These are phyloP conservation scores for Neonectria coccinea DNA, from an alignment of 2,329 filamentous ascomycete genomes.

Conservation along the genomic window DNA sequence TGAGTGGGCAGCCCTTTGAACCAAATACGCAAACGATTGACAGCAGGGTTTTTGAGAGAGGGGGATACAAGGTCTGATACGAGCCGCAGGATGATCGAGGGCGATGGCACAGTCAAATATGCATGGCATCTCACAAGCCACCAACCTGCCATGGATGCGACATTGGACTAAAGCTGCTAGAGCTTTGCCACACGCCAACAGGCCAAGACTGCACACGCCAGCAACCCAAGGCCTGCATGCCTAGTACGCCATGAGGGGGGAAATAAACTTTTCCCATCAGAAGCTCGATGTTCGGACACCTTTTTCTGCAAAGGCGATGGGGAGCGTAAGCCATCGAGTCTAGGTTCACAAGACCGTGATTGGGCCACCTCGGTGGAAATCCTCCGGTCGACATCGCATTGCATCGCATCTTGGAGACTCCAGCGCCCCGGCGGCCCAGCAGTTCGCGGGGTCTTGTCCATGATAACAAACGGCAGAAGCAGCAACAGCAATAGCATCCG, in stretches of 20 bases:
- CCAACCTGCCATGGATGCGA: slow-evolving; percentile 20
- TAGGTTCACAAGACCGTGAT: slow-evolving; percentile 4
- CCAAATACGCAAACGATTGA: slow-evolving; percentile 17
- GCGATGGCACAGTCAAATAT: slow-evolving; percentile 31
- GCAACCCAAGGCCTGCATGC: slow-evolving; percentile 19
- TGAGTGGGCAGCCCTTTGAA: slow-evolving; percentile 14
- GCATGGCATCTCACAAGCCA: slow-evolving; percentile 25
- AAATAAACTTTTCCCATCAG: slow-evolving; percentile 44
- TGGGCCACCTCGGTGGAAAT: background rate
- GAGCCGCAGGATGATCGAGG: slow-evolving; percentile 7
- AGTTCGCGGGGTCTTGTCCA: background rate
- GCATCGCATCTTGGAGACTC: slow-evolving; percentile 5
- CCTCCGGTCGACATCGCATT: slow-evolving; percentile 7
- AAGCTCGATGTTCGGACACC: slow-evolving; percentile 31
- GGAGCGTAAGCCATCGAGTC: background rate
- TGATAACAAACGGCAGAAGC: background rate
- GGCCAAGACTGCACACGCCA: slow-evolving; percentile 20
- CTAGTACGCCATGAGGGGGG: slow-evolving; percentile 35
- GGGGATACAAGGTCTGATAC: background rate
- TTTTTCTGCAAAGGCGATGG: slow-evolving; percentile 14
- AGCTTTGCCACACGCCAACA: slow-evolving; percentile 30
- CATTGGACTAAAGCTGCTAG: slow-evolving; percentile 11
- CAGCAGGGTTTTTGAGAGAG: slow-evolving; percentile 2
- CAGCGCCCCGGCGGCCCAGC: background rate
- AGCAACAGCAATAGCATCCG: background rate